These are phyloP conservation scores for Xerocomus potaroensis DNA, from an alignment of 768 basidiomycete genomes.

Conservation along the genomic window DNA sequence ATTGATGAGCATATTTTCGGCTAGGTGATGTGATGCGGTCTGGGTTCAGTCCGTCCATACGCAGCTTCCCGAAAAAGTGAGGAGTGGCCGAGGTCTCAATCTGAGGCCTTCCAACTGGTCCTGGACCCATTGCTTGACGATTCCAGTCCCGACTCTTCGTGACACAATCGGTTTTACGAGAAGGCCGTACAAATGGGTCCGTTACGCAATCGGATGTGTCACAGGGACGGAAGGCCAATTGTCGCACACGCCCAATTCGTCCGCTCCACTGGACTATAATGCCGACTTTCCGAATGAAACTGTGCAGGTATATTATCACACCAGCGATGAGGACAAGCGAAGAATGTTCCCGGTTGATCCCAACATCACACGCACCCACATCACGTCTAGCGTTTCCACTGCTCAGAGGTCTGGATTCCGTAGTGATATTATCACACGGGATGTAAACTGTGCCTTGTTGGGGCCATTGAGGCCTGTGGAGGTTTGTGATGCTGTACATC, in stretches of 20 bases:
- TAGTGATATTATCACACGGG: neutral
- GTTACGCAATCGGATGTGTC: neutral
- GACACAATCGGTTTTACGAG: neutral
- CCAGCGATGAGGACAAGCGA: neutral
- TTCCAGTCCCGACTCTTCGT: neutral
- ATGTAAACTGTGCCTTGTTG: neutral
- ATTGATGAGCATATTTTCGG: no score
- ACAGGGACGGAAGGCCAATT: neutral
- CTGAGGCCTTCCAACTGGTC: neutral
- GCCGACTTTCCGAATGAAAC: neutral
- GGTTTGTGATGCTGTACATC: neutral
- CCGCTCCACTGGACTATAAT: neutral
- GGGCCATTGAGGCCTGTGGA: accelerated
- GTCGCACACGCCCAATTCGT: neutral
- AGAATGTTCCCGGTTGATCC: neutral
- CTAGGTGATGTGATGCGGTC: no score
- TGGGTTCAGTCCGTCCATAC: neutral
- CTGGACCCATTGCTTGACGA: neutral
- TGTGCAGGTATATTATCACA: neutral
- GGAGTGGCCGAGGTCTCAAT: no score
- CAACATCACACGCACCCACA: neutral
- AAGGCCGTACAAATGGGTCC: constrained; percentile 6
- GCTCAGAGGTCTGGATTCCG: neutral
- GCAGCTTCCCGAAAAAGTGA: neutral
- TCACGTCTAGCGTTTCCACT: neutral